Conservation (phyloP, 352 stramenopile species). For the Phytophthora pluvialis region DNA sequence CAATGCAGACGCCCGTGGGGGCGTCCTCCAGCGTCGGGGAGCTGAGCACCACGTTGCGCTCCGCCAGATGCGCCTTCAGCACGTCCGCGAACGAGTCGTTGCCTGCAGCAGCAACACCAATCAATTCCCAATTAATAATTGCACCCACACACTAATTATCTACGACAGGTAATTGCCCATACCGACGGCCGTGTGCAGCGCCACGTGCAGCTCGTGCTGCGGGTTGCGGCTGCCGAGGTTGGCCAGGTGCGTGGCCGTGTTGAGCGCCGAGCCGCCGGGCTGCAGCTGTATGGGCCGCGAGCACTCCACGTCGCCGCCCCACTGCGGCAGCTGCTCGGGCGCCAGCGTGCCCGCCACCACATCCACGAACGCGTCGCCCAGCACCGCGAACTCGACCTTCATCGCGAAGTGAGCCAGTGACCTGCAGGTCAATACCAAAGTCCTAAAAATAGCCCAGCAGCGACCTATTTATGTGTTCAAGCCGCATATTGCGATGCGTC, state of each 20-base stretch:
- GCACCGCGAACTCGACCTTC: slow-evolving; percentile 59
- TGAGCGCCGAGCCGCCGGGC: slow-evolving; percentile 81
- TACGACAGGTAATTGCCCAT: not conserved
- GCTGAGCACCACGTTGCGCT: slow-evolving; percentile 46
- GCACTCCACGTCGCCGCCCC: slow-evolving; percentile 81
- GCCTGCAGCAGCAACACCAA: slow-evolving; percentile 30
- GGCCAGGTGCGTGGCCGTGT: slow-evolving; percentile 83
- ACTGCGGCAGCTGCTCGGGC: slow-evolving; percentile 72
- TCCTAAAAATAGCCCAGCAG: too few relatives aligned
- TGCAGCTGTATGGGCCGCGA: slow-evolving; percentile 73
- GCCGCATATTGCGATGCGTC: slow-evolving; percentile 3
- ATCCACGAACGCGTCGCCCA: slow-evolving; percentile 80
- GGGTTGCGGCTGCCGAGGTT: slow-evolving; percentile 48
- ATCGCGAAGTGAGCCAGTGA: slow-evolving; percentile 10
- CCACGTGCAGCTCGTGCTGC: slow-evolving; percentile 42
- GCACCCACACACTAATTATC: not conserved
- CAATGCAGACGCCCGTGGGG: slow-evolving; percentile 82
- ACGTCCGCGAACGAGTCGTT: slow-evolving; percentile 52
- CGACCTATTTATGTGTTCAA: not conserved
- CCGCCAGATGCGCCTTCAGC: slow-evolving; percentile 53
- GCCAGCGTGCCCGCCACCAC: slow-evolving; percentile 76
- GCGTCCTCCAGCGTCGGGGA: slow-evolving; percentile 45
- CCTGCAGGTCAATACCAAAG: not conserved
- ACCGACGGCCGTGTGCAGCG: slow-evolving; percentile 71
- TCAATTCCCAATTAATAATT: not conserved